Base-by-base conservation (phyloP, 2,329 filamentous ascomycete genomes). In the Chaetomium globosum region DNA sequence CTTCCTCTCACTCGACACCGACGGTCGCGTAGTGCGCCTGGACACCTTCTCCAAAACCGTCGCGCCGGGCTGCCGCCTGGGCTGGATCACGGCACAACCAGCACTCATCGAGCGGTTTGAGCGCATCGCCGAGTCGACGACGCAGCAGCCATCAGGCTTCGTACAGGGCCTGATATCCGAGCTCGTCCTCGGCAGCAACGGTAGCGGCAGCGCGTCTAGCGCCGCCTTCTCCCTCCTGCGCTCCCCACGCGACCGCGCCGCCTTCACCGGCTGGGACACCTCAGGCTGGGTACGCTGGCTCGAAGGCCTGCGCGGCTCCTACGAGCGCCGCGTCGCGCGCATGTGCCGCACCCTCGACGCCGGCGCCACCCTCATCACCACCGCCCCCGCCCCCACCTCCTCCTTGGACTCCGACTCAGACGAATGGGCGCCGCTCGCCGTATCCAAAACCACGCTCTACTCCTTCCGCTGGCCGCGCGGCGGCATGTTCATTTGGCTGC, bases 1-100 rank as follows among this genome's bases (percentile, higher is more conserved):
- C 0, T 97, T 91, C 76, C 80, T 97, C 52, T 89, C 84, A 67
- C 76, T 97, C 63, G 94, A 97, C 74, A 85, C 85, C 23, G 90
- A 97, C 71, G 94, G 94, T 64, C 89, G 94, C 43, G 93, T 97
- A 51, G 84, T 97, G 65, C 89, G 93, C 55, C 83, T 97, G 3
- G 94, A 97, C 76, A 97, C 93, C 0, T 97, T 97, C 77, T 95
- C 91, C 73, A 97, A 98, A 79, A 96, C 92, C 0, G 85, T 97
- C 21, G 93, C 93, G 0, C 94, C 94, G 0, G 94, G 94, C 1
- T 96, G 92, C 74, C 88, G 94, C 33, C 80, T 97, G 1, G 94
- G 94, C 49, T 97, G 93, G 92, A 88, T 97, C 69, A 96, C 93
- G 0, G 89, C 90, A 0, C 90, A 96, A 73, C 92, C 93, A 1